phyloP scores from a whole-genome alignment of 148 eudicot genomes.

The Dysphania ambrosioides region DNA sequence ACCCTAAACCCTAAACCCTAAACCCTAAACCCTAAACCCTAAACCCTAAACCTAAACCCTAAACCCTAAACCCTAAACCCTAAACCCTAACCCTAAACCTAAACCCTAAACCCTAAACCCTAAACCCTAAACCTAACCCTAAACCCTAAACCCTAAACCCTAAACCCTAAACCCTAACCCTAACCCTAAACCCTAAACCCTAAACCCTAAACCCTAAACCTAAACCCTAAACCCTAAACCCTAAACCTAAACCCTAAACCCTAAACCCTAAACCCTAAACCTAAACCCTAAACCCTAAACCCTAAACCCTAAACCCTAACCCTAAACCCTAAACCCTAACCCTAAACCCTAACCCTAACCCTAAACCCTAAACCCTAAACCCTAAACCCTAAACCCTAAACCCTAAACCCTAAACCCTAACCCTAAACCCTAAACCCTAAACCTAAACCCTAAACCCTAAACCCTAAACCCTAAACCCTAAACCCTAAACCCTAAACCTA shows the following conservation, averaged over 20 bases:
- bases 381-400: constrained; percentile 23
- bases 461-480: too few relatives aligned
- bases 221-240: constrained; percentile 29
- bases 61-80: constrained; percentile 19
- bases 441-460: constrained; percentile 2
- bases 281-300: constrained; percentile 26
- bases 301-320: constrained; percentile 24
- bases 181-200: constrained; percentile 30
- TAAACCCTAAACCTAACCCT: constrained; percentile 32
- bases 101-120: constrained; percentile 30
- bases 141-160: constrained; percentile 29
- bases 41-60: constrained; percentile 17
- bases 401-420: constrained; percentile 25
- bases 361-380: constrained; percentile 28
- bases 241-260: constrained; percentile 31
- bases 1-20: constrained; percentile 20
- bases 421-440: constrained; percentile 27
- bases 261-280: constrained; percentile 28
- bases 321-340: constrained; percentile 28
- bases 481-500: too few relatives aligned
- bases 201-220: constrained; percentile 33
- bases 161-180: constrained; percentile 33
- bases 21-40: constrained; percentile 18
- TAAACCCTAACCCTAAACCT: constrained; percentile 29
- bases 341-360: constrained; percentile 33